phyloP scores from a whole-genome alignment of 2,329 filamentous ascomycete species.

The Capronia epimyces region DNA sequence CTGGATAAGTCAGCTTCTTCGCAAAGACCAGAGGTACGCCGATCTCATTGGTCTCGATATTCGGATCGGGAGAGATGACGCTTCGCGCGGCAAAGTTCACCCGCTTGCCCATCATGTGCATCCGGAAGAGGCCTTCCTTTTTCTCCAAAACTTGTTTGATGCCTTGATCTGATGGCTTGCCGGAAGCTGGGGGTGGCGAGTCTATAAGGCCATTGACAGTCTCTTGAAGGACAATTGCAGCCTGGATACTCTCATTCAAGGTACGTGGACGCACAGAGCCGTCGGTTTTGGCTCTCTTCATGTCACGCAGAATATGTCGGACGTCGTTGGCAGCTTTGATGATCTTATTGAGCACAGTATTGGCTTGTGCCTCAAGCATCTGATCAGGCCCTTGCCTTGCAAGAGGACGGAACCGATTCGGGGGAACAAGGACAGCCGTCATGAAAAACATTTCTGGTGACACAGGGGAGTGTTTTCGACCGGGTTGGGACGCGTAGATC shows the following conservation, averaged over 20 bases:
- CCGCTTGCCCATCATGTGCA: conserved; percentile 99
- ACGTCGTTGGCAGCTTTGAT: conserved; percentile 69
- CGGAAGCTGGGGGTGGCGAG: conserved; percentile 76
- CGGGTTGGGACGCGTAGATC: conserved; percentile 73
- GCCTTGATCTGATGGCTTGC: conserved; percentile 76
- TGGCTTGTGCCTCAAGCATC: conserved; percentile 83
- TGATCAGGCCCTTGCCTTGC: conserved; percentile 73
- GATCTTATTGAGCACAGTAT: conserved; percentile 79
- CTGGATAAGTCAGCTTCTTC: conserved; percentile 89
- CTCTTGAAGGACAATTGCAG: conserved; percentile 80
- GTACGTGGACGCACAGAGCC: conserved; percentile 56
- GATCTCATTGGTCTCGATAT: conserved; percentile 98
- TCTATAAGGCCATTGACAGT: conserved; percentile 90
- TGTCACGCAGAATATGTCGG: conserved; percentile 66
- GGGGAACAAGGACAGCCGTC: conserved; percentile 77
- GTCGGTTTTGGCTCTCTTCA: conserved; percentile 40
- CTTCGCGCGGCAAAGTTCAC: conserved; percentile 96
- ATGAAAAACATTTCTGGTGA: conserved; percentile 92
- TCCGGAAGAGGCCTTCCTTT: conserved; percentile 95
- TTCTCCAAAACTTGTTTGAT: conserved; percentile 98
- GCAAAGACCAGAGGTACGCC: conserved; percentile 98
- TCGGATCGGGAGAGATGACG: conserved; percentile 96
- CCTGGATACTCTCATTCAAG: conserved; percentile 65
- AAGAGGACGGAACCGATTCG: conserved; percentile 85
- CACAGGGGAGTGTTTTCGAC: conserved; percentile 54